phyloP scores from a whole-genome alignment of 768 basidiomycete species.

The Kwoniella sp. region DNA sequence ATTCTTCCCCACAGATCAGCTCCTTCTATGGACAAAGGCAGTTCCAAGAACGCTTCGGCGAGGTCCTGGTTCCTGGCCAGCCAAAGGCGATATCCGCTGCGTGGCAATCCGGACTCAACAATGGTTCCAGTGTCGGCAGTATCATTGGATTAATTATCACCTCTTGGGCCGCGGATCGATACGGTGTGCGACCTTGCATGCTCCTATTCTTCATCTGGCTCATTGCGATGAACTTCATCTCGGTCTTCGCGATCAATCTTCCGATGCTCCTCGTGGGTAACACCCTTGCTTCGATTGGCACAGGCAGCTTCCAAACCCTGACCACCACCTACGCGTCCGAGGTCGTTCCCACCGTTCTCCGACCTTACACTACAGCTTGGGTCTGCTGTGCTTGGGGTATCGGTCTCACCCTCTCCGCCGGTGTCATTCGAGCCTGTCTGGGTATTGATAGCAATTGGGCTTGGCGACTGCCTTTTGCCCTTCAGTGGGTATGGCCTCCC shows the following conservation, averaged over 20 bases:
- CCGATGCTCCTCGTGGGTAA: constrained; percentile 37
- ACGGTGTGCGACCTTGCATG: constrained; percentile 36
- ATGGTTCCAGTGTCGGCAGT: constrained; percentile 49
- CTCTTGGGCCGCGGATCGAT: constrained; percentile 27
- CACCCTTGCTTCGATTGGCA: constrained; percentile 35
- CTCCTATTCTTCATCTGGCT: constrained; percentile 39
- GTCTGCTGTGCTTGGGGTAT: constrained; percentile 46
- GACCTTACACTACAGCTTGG: constrained; percentile 44
- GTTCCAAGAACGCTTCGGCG: constrained; percentile 31
- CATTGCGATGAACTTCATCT: constrained; percentile 30
- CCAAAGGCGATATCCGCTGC: constrained; percentile 35
- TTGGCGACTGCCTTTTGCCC: constrained; percentile 36
- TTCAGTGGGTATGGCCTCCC: constrained; percentile 46
- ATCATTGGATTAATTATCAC: constrained; percentile 41
- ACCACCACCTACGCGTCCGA: constrained; percentile 46
- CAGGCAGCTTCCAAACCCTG: constrained; percentile 52
- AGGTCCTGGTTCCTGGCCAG: constrained; percentile 10
- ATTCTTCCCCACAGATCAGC: constrained; percentile 13
- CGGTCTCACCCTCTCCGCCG: constrained; percentile 41
- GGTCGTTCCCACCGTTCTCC: constrained; percentile 42
- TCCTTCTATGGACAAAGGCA: constrained; percentile 40
- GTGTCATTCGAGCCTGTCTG: constrained; percentile 30
- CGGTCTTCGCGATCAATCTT: constrained; percentile 27
- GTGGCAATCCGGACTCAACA: constrained; percentile 55
- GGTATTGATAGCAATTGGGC: constrained; percentile 11